Evolutionary conservation across 208 protist species (phyloP), one percentile per base, ranked within the genome.

Genomic region (Trypanosoma boissoni): DNA sequence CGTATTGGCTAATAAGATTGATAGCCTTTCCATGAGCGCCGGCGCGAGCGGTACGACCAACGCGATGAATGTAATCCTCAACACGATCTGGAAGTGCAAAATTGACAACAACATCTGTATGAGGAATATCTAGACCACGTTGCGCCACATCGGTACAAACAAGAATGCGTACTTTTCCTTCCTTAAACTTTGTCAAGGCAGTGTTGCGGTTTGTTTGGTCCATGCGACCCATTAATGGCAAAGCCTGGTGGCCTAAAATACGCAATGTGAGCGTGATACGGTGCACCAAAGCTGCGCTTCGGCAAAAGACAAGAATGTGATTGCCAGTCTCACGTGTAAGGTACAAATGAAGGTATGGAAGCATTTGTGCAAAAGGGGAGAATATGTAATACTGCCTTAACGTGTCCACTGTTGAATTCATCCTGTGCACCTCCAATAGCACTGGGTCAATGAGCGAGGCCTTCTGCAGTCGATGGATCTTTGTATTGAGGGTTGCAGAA

Each of bases 401-500:
- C 5, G 86, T 98, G 37, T 98, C 91, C 3, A 98, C 97, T 1
- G 97, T 99, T 24, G 86, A 79, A 70, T 98, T 99, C 80, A 98
- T 99, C 51, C 81, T 75, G 67, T 90, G 84, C 18, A 99, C 96
- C 74, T 97, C 84, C 32, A 99, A 71, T 70, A 98, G 87, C 39
- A 99, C 96, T 6, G 98, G 98, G 59, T 99, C 86, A 9, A 67
- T 78, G 23, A 99, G 81, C 5, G 96, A 99, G 14, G 97, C 97
- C 62, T 98, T 97, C 68, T 99, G 94, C 36, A 99, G 85, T 48
- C 99, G 98, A 59, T 96, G 91, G 41, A 97, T 98, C 70, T 99
- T 99, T 12, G 83, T 96, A 60, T 97, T 99, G 64, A 99, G 98
- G 5, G 98, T 99, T 0, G 98, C 98, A 26, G 97, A 99, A 70